Base-by-base conservation (phyloP, 805 yeast genomes). In the Candida chilensis region DNA sequence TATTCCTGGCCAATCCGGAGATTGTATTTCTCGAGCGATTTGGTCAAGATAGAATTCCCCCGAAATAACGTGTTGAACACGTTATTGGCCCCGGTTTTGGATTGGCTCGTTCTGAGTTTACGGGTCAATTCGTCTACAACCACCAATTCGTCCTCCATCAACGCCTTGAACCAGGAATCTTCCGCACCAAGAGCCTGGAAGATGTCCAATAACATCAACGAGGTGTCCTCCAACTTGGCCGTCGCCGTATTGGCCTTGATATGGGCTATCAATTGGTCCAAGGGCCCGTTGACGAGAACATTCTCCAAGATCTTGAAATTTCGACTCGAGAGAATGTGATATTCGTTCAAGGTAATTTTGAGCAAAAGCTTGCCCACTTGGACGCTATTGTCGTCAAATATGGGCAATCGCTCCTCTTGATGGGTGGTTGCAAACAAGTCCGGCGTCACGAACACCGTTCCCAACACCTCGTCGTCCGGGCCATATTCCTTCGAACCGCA, bases 1-100 rank as follows among this genome's bases (percentile, higher is more conserved):
- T 84, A 85, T 36, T 79, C 87, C 36, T 73, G 79, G 1, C 97
- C 97, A 13, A 80, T 64, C 43, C 90, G 60, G 24, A 79, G 64
- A 47, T 82, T 78, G 46, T 76, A 86, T 35, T 71, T 65, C 44
- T 90, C 98, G 32, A 88, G 50, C 0, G 95, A 67, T 47, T 84
- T 84, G 0, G 95, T 78, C 36, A 92, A 63, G 4, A 90, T 64
- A 1, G 95, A 77, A 33, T 85, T 82, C 0, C 96, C 95, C 41
- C 98, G 65, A 45, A 90, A 90, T 11, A 85, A 48, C 0, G 84
- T 68, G 38, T 72, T 78, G 38, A 71, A 67, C 3, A 74, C 51
- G 38, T 71, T 69, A 29, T 48, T 54, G 26, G 60, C 31, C 17
- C 52, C 52, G 5, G 52, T 36, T n/a, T 49, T 49, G 17, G 50